Conservation (phyloP, 2,329 filamentous ascomycete genomes). For the Penicillium sclerotigenum region DNA sequence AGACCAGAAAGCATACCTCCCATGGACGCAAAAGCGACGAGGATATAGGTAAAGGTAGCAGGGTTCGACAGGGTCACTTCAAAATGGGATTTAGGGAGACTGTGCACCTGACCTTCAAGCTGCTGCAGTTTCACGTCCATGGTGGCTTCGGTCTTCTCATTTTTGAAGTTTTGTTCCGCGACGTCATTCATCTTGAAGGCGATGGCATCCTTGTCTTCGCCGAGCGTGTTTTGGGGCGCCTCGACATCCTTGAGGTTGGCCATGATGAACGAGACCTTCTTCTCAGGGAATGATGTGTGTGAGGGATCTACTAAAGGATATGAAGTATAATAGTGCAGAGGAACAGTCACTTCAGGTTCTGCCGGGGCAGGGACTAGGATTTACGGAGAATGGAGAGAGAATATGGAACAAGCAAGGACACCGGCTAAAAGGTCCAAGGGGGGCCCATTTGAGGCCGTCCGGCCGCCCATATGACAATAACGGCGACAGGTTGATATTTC, state of each 20-base stretch:
- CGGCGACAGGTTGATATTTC: not conserved
- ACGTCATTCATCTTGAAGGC: slow-evolving; percentile 29
- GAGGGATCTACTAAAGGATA: not conserved
- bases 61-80: slow-evolving; percentile 60
- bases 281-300: not conserved
- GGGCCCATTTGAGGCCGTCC: slow-evolving; percentile 21
- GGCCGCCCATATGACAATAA: not conserved
- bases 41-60: slow-evolving; percentile 63
- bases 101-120: slow-evolving; percentile 29
- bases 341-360: not conserved
- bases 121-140: slow-evolving; percentile 33
- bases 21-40: slow-evolving; percentile 71
- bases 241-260: slow-evolving; percentile 28
- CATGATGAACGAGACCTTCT: slow-evolving; percentile 12
- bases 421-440: not conserved
- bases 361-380: not conserved
- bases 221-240: slow-evolving; percentile 23
- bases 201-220: slow-evolving; percentile 20
- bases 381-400: not conserved
- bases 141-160: slow-evolving; percentile 27
- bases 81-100: slow-evolving; percentile 19
- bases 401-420: not conserved
- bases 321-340: not conserved
- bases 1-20: slow-evolving; percentile 69
- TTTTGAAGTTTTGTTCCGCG: slow-evolving; percentile 22